phyloP scores from a whole-genome alignment of 345 rosid genomes.

The Nephelium lappaceum region DNA sequence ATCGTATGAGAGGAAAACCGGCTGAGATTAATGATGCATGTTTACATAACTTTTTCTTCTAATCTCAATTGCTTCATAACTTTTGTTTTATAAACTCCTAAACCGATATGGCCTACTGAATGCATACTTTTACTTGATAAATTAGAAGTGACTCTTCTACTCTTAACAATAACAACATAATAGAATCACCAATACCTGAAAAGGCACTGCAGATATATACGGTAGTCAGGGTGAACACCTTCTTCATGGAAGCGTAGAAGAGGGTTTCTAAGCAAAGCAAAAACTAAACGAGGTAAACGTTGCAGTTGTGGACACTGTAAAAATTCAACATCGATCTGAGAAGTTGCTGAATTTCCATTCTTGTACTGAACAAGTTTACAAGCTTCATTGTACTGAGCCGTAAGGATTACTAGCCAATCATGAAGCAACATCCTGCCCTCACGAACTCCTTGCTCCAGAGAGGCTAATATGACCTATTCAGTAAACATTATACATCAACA shows the following conservation, averaged over 20 bases:
- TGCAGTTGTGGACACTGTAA: slow-evolving; percentile 92
- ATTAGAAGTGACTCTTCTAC: slow-evolving; percentile 6
- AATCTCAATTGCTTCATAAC: neutral
- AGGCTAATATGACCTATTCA: slow-evolving; percentile 77
- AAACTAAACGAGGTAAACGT: slow-evolving; percentile 82
- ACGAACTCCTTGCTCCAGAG: slow-evolving; percentile 89
- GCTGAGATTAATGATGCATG: neutral
- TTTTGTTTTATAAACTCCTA: too few relatives aligned
- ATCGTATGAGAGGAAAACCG: neutral
- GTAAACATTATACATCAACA: slow-evolving; percentile 1
- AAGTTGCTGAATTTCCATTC: slow-evolving; percentile 53
- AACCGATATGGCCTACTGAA: neutral
- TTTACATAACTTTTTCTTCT: neutral
- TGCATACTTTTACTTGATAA: neutral
- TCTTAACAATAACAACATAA: slow-evolving; percentile 3
- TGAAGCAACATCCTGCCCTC: slow-evolving; percentile 92
- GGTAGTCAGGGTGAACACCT: slow-evolving; percentile 96
- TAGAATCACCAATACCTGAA: slow-evolving; percentile 64
- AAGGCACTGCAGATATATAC: slow-evolving; percentile 94
- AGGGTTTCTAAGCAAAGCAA: slow-evolving; percentile 93
- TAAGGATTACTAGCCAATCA: slow-evolving; percentile 96
- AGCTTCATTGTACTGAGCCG: slow-evolving; percentile 81
- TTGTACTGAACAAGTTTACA: slow-evolving; percentile 64
- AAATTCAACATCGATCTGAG: slow-evolving; percentile 85
- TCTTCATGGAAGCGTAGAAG: slow-evolving; percentile 95